Percentiles rank a stretch among this genome's conserved stretches.
phyloP scores from a whole-genome alignment of 805 yeast genomes.

The Kodamaea restingae region DNA sequence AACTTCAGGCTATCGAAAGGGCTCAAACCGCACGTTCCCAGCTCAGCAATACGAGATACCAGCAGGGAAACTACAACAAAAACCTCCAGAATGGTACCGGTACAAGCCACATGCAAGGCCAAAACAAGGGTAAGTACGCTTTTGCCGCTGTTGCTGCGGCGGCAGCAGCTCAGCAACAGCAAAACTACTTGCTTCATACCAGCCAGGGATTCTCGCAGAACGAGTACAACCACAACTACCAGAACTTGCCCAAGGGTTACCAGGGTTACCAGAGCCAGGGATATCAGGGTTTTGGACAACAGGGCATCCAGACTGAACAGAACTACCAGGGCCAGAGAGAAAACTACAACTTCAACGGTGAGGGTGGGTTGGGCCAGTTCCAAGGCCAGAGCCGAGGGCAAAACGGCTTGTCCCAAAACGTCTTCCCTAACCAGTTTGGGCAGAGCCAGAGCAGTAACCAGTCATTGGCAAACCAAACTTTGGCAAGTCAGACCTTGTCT shows the following conservation, averaged over 20 bases:
- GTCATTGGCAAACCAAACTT: too few species aligned
- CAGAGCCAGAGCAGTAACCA: too few species aligned
- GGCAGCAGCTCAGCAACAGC: conserved; percentile 31
- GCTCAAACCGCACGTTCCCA: conserved; percentile 3
- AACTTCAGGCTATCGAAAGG: conserved; percentile 24
- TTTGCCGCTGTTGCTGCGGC: conserved; percentile 29
- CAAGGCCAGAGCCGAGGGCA: neutral
- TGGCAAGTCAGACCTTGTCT: too few species aligned
- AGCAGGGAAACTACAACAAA: conserved; percentile 11
- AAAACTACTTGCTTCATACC: conserved; percentile 12
- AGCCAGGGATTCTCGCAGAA: conserved; percentile 5
- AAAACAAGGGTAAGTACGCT: conserved; percentile 21
- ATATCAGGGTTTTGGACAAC: neutral
- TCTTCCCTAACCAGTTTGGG: too few species aligned
- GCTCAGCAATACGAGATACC: conserved; percentile 10
- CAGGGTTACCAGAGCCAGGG: neutral
- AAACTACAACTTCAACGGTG: neutral
- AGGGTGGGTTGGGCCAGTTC: neutral
- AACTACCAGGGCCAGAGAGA: conserved; percentile 3
- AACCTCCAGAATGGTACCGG: too few species aligned
- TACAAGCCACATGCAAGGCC: conserved; percentile 8
- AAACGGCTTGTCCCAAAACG: neutral
- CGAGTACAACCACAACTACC: conserved; percentile 3
- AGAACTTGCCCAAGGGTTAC: conserved; percentile 6
- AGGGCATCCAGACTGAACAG: neutral